Conservation (phyloP, 805 yeast species). For the Sporopachydermia lactativora region DNA sequence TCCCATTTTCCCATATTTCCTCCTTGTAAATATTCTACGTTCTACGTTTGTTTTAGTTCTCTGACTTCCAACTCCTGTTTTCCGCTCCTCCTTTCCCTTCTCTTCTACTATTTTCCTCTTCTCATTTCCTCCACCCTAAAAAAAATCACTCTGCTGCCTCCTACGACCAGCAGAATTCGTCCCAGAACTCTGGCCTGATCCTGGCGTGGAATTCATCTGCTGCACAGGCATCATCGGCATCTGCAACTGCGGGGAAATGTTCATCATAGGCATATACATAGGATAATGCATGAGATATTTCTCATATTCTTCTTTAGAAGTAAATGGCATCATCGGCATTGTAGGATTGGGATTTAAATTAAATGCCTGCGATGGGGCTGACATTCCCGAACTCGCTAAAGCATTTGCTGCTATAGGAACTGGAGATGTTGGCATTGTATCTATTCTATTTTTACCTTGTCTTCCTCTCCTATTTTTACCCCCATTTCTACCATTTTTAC, state of each 20-base stretch:
- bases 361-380: neutral
- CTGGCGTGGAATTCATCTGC: neutral
- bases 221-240: neutral
- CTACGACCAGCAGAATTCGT: neutral
- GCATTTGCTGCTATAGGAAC: neutral
- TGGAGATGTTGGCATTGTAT: neutral
- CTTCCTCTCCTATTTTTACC: neutral
- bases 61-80: too few species aligned
- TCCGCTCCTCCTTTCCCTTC: neutral
- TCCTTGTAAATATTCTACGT: too few species aligned
- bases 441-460: neutral
- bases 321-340: neutral
- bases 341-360: neutral
- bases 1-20: too few species aligned
- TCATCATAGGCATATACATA: conserved; percentile 1
- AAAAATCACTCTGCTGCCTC: neutral
- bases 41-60: too few species aligned
- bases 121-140: too few species aligned
- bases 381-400: neutral
- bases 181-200: neutral
- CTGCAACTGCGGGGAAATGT: conserved; percentile 1
- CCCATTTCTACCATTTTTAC: neutral
- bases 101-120: neutral
- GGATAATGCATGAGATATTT: neutral
- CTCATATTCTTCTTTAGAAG: neutral